Evolutionary conservation across 805 yeast genomes (phyloP), one percentile per base, ranked within the genome.

Genomic region (Ogataea degrootiae): DNA sequence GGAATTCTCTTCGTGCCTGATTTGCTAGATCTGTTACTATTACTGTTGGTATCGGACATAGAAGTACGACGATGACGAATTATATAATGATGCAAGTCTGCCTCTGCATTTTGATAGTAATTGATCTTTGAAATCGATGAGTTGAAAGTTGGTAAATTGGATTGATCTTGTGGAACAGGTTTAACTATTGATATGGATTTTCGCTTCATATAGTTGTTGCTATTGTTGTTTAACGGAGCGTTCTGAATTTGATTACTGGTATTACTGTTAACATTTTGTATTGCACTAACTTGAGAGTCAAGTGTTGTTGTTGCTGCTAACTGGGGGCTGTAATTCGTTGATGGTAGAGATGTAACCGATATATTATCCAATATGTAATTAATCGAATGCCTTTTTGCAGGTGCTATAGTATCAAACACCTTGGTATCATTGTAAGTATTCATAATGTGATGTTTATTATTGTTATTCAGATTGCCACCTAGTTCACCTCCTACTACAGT

Each of bases 381-480:
- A 4, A 43, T 22, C 17, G 41, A 43, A 21, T 46, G 55, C 6
- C 57, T 36, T 31, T 48, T 48, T 9, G 46, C 36, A 5, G 63
- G 65, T 7, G 51, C 53, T 7, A 55, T 54, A 0, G 66, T 65
- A 35, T 63, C 66, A 29, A 60, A 47, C 4, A 60, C 68, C 34
- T 53, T 56, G 2, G 56, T 44, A 17, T 65, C 69, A 43, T 62
- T 56, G 46, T 63, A 63, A 8, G 65, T 53, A 21, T 59, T 58
- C 22, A 62, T 19, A 39, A 55, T 41, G 42, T 52, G 54, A 38
- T 54, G 41, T 38, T 54, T 39, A 34, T 45, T 53, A 26, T 36
- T 40, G 9, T 39, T 53, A 36, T 39, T 38, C 6, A 45, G 49
- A 8, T 42, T 43, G 4, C 31, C 14, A 2, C 19, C 46, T 3